Percentiles rank a stretch among this genome's conserved stretches.
Evolutionary conservation across 805 yeast genomes (phyloP).

Genomic region (Kodamaea kaohsiungensis): DNA sequence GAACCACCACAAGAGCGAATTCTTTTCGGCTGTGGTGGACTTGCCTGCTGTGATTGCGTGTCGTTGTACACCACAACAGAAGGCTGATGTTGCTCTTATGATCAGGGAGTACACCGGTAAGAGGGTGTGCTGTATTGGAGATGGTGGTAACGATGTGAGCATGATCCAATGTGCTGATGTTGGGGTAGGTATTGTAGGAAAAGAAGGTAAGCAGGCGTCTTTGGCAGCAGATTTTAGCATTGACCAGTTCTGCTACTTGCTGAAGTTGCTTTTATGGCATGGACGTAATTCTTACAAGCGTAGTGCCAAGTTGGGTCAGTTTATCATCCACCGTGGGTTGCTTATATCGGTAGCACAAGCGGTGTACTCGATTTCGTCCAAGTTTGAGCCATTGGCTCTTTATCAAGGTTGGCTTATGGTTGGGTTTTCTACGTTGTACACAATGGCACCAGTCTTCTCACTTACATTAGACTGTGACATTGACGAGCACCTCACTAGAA

Average conservation of each 20-base stretch:
- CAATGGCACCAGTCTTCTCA: slow-evolving; percentile 98
- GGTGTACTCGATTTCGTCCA: slow-evolving; percentile 80
- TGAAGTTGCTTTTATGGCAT: slow-evolving; percentile 91
- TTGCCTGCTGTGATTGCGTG: slow-evolving; percentile 97
- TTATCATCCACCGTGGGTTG: slow-evolving; percentile 94
- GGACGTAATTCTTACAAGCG: slow-evolving; percentile 97
- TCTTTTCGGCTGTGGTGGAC: slow-evolving; percentile 71
- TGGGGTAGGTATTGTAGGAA: slow-evolving; percentile 98
- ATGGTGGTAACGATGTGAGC: slow-evolving; percentile 98
- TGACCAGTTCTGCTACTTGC: slow-evolving; percentile 85
- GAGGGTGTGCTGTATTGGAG: slow-evolving; percentile 97
- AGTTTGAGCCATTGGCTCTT: slow-evolving; percentile 90
- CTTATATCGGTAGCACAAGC: slow-evolving; percentile 94
- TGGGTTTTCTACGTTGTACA: slow-evolving; percentile 94
- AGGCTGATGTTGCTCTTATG: slow-evolving; percentile 87
- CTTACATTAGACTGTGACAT: slow-evolving; percentile 90
- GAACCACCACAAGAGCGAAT: slow-evolving; percentile 64
- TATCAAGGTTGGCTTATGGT: slow-evolving; percentile 98
- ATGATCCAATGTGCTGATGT: slow-evolving; percentile 99
- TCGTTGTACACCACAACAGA: slow-evolving; percentile 98
- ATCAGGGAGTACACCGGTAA: slow-evolving; percentile 80
- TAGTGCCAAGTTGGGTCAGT: slow-evolving; percentile 92
- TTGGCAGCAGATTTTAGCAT: slow-evolving; percentile 96
- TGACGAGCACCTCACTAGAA: slow-evolving; percentile 80
- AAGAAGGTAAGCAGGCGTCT: slow-evolving; percentile 97